phyloP scores from a whole-genome alignment of 1,284 basidiomycete species.

The Mycena citricolor region DNA sequence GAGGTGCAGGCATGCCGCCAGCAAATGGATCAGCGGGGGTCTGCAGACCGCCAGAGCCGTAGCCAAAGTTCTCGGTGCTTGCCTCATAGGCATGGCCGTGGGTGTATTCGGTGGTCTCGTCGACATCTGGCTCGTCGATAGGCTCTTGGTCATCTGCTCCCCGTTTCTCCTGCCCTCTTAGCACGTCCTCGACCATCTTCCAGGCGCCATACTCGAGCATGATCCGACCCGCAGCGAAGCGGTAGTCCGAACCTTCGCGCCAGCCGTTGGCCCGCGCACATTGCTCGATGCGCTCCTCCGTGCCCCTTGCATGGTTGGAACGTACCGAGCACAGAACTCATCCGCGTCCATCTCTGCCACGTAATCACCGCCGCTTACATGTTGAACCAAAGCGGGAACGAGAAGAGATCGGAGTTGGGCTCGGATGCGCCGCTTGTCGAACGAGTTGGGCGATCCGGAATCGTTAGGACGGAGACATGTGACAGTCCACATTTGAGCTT shows the following conservation, averaged over 20 bases:
- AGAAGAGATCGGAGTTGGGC: constrained; percentile 75
- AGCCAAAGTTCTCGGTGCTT: constrained; percentile 44
- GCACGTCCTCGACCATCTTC: constrained; percentile 81
- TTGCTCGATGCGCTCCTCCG: constrained; percentile 64
- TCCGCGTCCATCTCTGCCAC: constrained; percentile 62
- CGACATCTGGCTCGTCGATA: constrained; percentile 49
- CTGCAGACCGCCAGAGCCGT: constrained; percentile 50
- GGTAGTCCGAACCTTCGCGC: constrained; percentile 71
- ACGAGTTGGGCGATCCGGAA: constrained; percentile 81
- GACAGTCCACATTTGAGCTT: constrained; percentile 73
- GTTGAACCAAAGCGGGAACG: constrained; percentile 72
- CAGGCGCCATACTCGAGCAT: constrained; percentile 81
- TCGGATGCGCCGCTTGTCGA: constrained; percentile 85
- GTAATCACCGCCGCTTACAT: constrained; percentile 61
- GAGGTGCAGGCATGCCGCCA: constrained; percentile 29
- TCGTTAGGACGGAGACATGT: constrained; percentile 90
- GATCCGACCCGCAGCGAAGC: constrained; percentile 38
- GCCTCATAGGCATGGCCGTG: constrained; percentile 31
- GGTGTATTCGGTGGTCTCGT: constrained; percentile 68
- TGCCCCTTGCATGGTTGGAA: constrained; percentile 70
- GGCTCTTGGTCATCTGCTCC: constrained; percentile 38
- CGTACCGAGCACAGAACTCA: constrained; percentile 76
- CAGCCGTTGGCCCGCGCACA: constrained; percentile 74
- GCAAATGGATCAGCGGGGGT: constrained; percentile 40
- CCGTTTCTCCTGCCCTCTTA: constrained; percentile 68